Base-by-base conservation (phyloP, 371 early-diverging fungal species). In the Blakeslea trispora region DNA sequence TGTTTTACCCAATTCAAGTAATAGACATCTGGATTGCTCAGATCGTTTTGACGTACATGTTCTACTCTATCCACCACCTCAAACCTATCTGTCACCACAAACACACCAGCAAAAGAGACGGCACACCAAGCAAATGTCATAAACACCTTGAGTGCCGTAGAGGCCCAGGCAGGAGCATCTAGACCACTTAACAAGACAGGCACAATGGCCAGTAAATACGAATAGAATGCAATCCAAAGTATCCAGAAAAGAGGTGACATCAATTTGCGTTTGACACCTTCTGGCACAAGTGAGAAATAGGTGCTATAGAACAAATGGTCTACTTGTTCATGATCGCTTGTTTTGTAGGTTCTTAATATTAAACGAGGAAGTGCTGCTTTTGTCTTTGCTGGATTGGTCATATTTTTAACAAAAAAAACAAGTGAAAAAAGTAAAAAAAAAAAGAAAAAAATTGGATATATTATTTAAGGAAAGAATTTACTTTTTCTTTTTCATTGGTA, bases 11-110 rank as follows among this genome's bases (percentile, higher is more conserved):
- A 69, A 34, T 72, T 68, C 17, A 79, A 45, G 58, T 79, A 79
- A 19, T 72, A 71, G n/a, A 59, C 57, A 28, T 76, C 75, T 1
- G 77, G 77, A 43, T 79, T 74, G n/a, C 55, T 64, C 47, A 79
- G 39, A 43, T 79, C 80, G 34, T 74, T 76, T 41, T 67, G 61
- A 31, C 68, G 65, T 6, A 49, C 75, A 15, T 70, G 54, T 28
- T 74, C 75, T 3, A 79, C 70, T 37, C 58, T 47, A 5, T 72
- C 72, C 21, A 67, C 66, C 2, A 66, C 55, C 42, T 76, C 75
- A 34, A 67, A 65, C 34, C 72, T 63, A 24, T 76, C 80, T 0
- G 75, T 76, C 14, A 64, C 49, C 0, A 69, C 55, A 46, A 74
- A 76, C 13, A 79, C 32, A 10, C 63, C 59, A 3, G 70, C 63